Conservation (phyloP, 306 rosid genomes). For the Rosa chinensis region DNA sequence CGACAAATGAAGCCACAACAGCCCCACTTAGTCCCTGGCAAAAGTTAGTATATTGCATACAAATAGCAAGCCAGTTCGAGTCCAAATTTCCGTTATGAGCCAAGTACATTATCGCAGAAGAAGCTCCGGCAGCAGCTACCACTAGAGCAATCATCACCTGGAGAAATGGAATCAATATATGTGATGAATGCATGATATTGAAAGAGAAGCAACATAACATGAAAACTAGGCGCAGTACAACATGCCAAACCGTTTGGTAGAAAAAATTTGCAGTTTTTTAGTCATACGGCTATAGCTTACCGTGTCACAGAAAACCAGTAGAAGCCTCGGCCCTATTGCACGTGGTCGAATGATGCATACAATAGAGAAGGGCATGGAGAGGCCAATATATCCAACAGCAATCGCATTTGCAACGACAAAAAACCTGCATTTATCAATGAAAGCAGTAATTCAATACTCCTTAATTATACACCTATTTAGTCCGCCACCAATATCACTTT, state of each 20-base stretch:
- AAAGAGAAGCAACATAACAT: background rate
- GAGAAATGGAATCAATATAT: background rate
- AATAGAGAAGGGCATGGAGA: constrained; percentile 54
- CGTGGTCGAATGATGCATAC: constrained; percentile 58
- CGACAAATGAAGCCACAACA: constrained; percentile 47
- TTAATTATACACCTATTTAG: background rate
- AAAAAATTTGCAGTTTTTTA: background rate
- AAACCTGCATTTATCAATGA: constrained; percentile 36
- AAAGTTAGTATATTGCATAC: constrained; percentile 41
- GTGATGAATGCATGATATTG: background rate
- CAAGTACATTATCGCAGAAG: constrained; percentile 51
- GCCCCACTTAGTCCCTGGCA: constrained; percentile 47
- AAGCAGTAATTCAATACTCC: background rate
- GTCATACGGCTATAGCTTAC: constrained; percentile 28
- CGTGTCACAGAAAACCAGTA: constrained; percentile 42
- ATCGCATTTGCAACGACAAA: constrained; percentile 50
- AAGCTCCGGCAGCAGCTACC: constrained; percentile 47
- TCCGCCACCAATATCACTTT: background rate
- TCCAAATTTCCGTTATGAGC: constrained; percentile 65
- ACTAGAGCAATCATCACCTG: constrained; percentile 46
- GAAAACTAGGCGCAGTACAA: background rate
- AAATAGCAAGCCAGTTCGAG: constrained; percentile 62
- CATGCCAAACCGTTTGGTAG: background rate
- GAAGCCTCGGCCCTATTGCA: constrained; percentile 49
- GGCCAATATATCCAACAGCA: constrained; percentile 38